A percentile compares a stretch with the other conserved stretches of the same genome.
These are phyloP conservation scores for Blumeria graminis DNA, from an alignment of 2,329 filamentous ascomycete genomes.

Conservation along the genomic window DNA sequence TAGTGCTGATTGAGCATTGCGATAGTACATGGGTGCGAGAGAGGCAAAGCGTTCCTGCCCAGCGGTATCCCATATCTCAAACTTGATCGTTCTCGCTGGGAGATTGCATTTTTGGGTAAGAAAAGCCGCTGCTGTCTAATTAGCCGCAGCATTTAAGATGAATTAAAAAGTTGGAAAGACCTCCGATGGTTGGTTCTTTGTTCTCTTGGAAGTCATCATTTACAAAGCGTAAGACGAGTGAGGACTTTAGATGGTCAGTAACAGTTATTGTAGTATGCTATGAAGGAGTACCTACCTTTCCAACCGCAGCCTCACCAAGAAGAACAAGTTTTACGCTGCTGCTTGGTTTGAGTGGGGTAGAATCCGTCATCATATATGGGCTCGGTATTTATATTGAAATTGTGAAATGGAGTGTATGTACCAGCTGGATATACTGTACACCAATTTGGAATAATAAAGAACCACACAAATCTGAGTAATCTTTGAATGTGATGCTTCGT, in stretches of 20 bases:
- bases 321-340: constrained; percentile 99
- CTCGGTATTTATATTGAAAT: constrained; percentile 2
- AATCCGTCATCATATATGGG: constrained; percentile 38
- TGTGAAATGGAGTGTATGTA: background rate
- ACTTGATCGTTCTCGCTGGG: constrained; percentile 74
- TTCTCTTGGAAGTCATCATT: constrained; percentile 99
- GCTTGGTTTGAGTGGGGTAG: constrained; percentile 70
- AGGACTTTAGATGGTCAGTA: constrained; percentile 37
- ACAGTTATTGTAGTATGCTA: background rate
- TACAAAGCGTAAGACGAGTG: constrained; percentile 89
- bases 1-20: constrained; percentile 89
- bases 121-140: constrained; percentile 49
- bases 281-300: constrained; percentile 46
- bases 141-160: background rate
- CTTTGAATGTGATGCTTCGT: too few species aligned
- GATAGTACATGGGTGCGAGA: constrained; percentile 97
- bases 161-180: constrained; percentile 20
- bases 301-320: constrained; percentile 88
- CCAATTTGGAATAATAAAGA: background rate
- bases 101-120: constrained; percentile 97
- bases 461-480: too few species aligned
- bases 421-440: background rate
- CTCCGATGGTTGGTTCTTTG: constrained; percentile 97
- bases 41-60: constrained; percentile 95
- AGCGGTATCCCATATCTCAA: constrained; percentile 95